Percentiles rank a stretch among this genome's conserved stretches.
These are phyloP conservation scores for Cavenderia fasciculata DNA, from an alignment of 78 protist species.

Conservation along the genomic window DNA sequence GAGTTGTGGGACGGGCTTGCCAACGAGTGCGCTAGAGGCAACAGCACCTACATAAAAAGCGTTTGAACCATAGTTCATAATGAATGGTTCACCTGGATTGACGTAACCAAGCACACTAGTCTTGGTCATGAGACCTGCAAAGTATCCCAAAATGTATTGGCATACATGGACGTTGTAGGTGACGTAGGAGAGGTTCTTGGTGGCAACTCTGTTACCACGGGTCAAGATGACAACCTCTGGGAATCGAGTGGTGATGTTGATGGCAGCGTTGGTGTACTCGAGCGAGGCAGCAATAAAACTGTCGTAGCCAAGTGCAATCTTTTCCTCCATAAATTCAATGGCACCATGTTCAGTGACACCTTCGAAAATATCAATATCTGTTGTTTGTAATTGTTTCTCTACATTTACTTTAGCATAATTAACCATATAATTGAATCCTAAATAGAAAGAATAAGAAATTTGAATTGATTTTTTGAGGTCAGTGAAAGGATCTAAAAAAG, in stretches of 20 bases:
- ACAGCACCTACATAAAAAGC: conserved; percentile 30
- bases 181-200: conserved; percentile 10
- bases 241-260: neutral
- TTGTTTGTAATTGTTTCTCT: neutral
- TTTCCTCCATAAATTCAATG: neutral
- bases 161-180: conserved; percentile 6
- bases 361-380: neutral
- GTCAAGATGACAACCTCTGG: neutral
- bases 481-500: too few relatives aligned
- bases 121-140: conserved; percentile 23
- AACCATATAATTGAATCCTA: conserved; percentile 43
- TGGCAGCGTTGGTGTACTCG: neutral
- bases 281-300: conserved; percentile 16
- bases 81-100: conserved; percentile 14
- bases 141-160: conserved; percentile 40
- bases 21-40: neutral
- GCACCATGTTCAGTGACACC: neutral
- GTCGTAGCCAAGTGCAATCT: neutral
- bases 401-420: conserved; percentile 29
- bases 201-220: conserved; percentile 16
- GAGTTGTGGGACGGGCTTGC: neutral
- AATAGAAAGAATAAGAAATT: neutral
- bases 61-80: conserved; percentile 18
- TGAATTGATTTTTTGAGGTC: too few relatives aligned
- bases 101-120: conserved; percentile 45